phyloP scores from a whole-genome alignment of 495 filamentous ascomycete species.

The Penicillium antarcticum region DNA sequence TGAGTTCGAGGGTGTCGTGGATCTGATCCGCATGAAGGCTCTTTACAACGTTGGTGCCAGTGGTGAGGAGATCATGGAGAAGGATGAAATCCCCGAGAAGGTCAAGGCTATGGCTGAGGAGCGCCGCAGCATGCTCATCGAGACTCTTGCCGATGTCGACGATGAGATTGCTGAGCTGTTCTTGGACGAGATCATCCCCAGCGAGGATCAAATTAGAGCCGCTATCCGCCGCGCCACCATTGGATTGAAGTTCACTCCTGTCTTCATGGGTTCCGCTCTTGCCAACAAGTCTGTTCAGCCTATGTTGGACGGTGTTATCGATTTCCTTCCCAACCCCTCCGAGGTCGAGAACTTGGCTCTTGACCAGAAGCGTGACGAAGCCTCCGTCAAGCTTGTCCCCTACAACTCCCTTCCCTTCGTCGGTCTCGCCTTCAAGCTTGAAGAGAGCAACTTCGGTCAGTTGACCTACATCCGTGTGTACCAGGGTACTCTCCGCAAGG shows the following conservation, averaged over 20 bases:
- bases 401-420: conserved; percentile 94
- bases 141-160: conserved; percentile 95
- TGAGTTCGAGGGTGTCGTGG: conserved; percentile 89
- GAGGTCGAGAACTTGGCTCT: conserved; percentile 90
- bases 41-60: conserved; percentile 84
- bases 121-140: conserved; percentile 80
- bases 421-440: conserved; percentile 96
- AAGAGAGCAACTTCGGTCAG: conserved; percentile 98
- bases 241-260: conserved; percentile 85
- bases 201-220: conserved; percentile 74
- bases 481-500: conserved; percentile 87
- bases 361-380: conserved; percentile 74
- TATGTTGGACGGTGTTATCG: conserved; percentile 94
- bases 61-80: conserved; percentile 68
- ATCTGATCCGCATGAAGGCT: conserved; percentile 87
- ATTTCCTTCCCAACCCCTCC: conserved; percentile 90
- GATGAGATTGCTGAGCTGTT: conserved; percentile 98
- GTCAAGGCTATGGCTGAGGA: conserved; percentile 71
- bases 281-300: conserved; percentile 95
- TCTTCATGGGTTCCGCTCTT: conserved; percentile 93
- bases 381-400: conserved; percentile 78
- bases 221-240: conserved; percentile 91
- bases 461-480: conserved; percentile 99
- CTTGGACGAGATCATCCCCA: conserved; percentile 79
- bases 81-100: conserved; percentile 76